Base-by-base conservation (phyloP, 805 yeast genomes). In the Suhomyces faveliae region DNA sequence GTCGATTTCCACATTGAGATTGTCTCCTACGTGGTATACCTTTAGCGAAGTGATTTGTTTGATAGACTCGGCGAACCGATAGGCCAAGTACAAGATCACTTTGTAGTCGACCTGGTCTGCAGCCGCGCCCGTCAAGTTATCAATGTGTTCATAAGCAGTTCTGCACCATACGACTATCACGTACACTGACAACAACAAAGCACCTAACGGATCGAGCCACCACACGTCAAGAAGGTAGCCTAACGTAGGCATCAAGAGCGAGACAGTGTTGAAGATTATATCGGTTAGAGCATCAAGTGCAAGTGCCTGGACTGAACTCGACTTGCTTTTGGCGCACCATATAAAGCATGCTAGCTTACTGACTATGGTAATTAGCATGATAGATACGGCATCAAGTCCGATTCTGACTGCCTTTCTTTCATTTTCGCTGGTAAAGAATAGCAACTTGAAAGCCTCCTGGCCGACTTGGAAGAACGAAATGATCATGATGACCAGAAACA, bases 271-370 rank as follows among this genome's bases (percentile, higher is more conserved):
- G 72, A 87, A 87, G 3, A 86, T 76, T 25, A 87, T 78, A 63
- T 87, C 95, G 0, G 91, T 87, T 64, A 77, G 73, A 0, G 94
- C 94, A 65, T 87, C 95, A 63, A 86, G 92, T 1, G 91, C 88
- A 47, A 87, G 68, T 0, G 95, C 95, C 58, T 82, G 85, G 2
- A 87, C 84, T 0, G 90, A 81, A 13, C 85, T 78, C 12, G 89
- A 83, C 13, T 74, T 67, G 51, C 85, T 76, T 11, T 71, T 65
- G 35, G 77, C 68, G 59, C 92, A 87, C 80, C 87, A 79, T 10
- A 78, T 23, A 74, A 80, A 87, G 56, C 89, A 83, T 1, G 71
- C 74, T 5, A 82, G 54, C 58, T 87, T 87, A 23, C 79, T 71
- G 3, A 78, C 57, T 15, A 87, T 81, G 0, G 95, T 87, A 13